Base-by-base conservation (phyloP, 192 early-diverging fungal genomes). In the Oehlia diaphana region DNA sequence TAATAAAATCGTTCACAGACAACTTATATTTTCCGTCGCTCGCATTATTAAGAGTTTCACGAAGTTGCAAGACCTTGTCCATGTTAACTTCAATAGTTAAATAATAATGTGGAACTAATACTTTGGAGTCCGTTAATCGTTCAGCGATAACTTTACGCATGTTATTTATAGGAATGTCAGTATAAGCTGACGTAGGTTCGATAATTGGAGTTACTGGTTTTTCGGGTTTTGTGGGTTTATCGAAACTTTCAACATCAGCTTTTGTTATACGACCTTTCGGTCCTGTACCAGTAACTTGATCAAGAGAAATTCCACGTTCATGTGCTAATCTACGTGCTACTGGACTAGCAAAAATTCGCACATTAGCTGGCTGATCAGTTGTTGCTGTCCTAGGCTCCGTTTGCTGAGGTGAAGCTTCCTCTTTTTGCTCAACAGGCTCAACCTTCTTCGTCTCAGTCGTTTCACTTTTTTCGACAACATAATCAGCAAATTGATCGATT, bases 1-100 rank as follows among this genome's bases (percentile, higher is more conserved):
- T 92, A 39, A 99, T 90, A 84, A 99, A 98, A 86, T 99, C 98
- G 83, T 99, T 99, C 82, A 99, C 93, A 33, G 96, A 98, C 42
- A 99, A 87, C 90, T 99, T 99, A 93, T 93, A 97, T 78, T 94
- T 92, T 37, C 94, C 96, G 79, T 95, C 92, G 0, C 89, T 88
- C 16, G 91, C 84, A 72, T 85, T 89, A 91, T 99, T 99, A 65
- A 99, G 88, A 16, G 93, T 91, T 82, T 95, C 90, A 80, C 98
- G 94, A 76, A 98, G 90, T 87, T 88, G 92, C 88, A 89, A 85
- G 77, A 93, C 87, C 86, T 96, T 94, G 86, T 97, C 95, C 88
- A 95, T 96, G 80, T 94, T 90, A 80, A 96, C 88, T 83, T 94
- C 95, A 66, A 93, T 86, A 35, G 95, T 96, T 72, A 95, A 82